These are phyloP conservation scores for Phyllosticta capitalensis DNA, from an alignment of 2,329 filamentous ascomycete genomes.

Conservation along the genomic window DNA sequence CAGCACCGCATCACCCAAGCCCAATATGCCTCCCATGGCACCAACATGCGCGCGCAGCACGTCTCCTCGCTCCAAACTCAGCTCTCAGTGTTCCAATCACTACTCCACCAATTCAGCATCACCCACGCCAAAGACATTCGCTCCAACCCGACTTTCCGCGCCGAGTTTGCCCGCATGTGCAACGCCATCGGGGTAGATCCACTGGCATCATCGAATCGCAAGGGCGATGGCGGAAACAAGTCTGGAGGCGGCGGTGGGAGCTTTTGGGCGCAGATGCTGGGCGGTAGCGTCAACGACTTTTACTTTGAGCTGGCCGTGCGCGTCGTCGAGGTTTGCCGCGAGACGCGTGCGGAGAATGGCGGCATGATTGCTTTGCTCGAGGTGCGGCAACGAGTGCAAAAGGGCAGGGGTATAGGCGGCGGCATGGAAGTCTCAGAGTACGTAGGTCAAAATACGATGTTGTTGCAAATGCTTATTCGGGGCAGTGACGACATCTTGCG, in stretches of 20 bases:
- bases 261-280: constrained; percentile 88
- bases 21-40: constrained; percentile 85
- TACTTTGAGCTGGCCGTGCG: constrained; percentile 97
- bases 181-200: constrained; percentile 94
- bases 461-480: not conserved
- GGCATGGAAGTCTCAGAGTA: constrained; percentile 72
- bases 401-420: constrained; percentile 63
- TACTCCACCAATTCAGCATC: constrained; percentile 88
- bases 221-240: constrained; percentile 43
- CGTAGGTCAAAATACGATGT: constrained; percentile 18
- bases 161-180: constrained; percentile 98
- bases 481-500: constrained; percentile 75
- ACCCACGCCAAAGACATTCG: constrained; percentile 95
- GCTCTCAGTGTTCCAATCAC: constrained; percentile 88
- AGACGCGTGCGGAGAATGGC: constrained; percentile 82
- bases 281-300: constrained; percentile 90
- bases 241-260: constrained; percentile 48
- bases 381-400: constrained; percentile 64
- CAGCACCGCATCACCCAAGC: constrained; percentile 71
- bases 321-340: constrained; percentile 84
- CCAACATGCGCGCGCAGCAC: constrained; percentile 73
- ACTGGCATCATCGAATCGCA: constrained; percentile 46
- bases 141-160: constrained; percentile 86
- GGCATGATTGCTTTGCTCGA: constrained; percentile 80
- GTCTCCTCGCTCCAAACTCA: constrained; percentile 82